These are phyloP conservation scores for Suillus spraguei DNA, from an alignment of 768 basidiomycete genomes.

Conservation along the genomic window DNA sequence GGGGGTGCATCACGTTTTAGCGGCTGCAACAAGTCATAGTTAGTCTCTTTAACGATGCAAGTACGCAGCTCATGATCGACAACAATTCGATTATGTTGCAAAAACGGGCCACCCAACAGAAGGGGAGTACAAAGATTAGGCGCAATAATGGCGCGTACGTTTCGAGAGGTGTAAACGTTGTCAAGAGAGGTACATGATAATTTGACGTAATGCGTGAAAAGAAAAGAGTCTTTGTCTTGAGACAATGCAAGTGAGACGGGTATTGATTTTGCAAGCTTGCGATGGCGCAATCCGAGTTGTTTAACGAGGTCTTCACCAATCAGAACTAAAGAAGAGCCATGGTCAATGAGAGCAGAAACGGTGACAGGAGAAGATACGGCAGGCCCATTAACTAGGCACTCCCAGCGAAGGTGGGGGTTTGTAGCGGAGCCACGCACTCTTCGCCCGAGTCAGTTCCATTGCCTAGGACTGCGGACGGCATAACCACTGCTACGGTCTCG, in stretches of 20 bases:
- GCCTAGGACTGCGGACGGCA: no score
- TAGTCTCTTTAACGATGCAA: not conserved
- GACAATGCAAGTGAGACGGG: not conserved
- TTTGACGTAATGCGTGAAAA: not conserved
- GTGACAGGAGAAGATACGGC: no score
- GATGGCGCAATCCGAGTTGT: fast-evolving
- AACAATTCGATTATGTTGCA: not conserved
- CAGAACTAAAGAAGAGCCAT: no score
- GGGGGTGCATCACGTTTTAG: no score
- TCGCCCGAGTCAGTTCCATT: no score
- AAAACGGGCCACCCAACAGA: fast-evolving
- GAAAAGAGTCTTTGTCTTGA: fast-evolving
- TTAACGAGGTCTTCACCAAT: no score
- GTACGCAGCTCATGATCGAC: not conserved
- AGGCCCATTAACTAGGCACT: no score
- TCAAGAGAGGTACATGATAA: not conserved
- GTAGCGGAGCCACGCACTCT: no score
- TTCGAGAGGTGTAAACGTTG: not conserved
- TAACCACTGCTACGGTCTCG: no score
- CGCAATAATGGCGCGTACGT: not conserved
- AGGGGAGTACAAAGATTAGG: not conserved
- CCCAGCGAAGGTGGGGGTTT: no score
- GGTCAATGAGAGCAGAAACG: no score
- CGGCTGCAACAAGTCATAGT: conserved; percentile 17
- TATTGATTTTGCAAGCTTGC: fast-evolving